Conservation (phyloP, 495 filamentous ascomycete genomes). For the Penicillium chermesinum region DNA sequence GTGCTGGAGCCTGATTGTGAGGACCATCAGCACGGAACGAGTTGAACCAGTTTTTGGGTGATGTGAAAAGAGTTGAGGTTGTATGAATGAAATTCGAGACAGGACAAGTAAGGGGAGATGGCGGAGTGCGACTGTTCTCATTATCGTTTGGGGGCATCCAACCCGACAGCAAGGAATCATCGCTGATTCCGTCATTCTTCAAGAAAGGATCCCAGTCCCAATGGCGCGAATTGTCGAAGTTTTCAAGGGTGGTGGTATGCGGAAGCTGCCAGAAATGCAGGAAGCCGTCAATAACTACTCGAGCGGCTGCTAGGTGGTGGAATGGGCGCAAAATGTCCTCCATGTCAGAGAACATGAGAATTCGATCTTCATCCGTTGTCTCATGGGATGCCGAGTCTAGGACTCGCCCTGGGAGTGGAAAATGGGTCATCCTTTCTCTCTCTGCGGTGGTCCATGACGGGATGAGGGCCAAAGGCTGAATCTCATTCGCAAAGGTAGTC, state of each 20-base stretch:
- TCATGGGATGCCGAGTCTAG: conserved; percentile 50
- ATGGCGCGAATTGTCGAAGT: conserved; percentile 17
- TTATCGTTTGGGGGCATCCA: conserved; percentile 17
- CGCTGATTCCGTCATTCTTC: conserved; percentile 38
- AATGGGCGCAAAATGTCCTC: conserved; percentile 55
- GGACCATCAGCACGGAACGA: conserved; percentile 25
- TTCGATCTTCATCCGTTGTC: conserved; percentile 72
- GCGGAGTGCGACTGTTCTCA: conserved; percentile 7
- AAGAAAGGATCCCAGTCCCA: conserved; percentile 45
- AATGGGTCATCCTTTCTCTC: conserved; percentile 36
- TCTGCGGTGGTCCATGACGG: conserved; percentile 60
- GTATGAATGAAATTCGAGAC: conserved; percentile 32
- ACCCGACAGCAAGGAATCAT: conserved; percentile 17
- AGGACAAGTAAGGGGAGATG: conserved; percentile 20
- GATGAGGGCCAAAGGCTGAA: conserved; percentile 26
- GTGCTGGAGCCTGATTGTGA: conserved; percentile 4
- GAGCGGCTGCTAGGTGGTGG: conserved; percentile 26
- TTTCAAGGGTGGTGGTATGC: conserved; percentile 23
- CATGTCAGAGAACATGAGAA: conserved; percentile 76
- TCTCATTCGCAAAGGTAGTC: conserved; percentile 12
- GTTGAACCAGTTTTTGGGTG: conserved; percentile 37
- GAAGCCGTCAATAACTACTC: conserved; percentile 58
- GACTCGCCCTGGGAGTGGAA: conserved; percentile 60
- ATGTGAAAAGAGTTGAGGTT: conserved; percentile 36
- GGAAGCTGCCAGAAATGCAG: conserved; percentile 67